Evolutionary conservation across 2,329 filamentous ascomycete genomes (phyloP), one percentile per base, ranked within the genome.

Genomic region (Thielaviopsis populi): DNA sequence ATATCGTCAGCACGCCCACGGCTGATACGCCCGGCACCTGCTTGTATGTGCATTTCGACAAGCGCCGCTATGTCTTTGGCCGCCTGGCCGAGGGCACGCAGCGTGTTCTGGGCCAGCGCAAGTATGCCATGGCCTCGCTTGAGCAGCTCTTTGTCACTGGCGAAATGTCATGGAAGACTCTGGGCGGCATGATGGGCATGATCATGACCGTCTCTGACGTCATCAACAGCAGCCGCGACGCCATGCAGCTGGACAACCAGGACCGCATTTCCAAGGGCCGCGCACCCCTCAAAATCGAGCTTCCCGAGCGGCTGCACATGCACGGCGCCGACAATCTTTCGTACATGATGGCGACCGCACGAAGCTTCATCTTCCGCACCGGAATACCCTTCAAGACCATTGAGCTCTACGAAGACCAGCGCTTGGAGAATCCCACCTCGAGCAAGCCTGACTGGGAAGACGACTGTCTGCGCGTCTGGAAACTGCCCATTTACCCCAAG

Each of bases 141-240:
- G 82, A 83, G 58, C 84, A 95, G 69, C 77, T 96, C 65, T 96
- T 99, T 72, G 73, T 99, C 65, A 88, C 89, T 0, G 94, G 94
- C 2, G 79, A 79, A 48, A 82, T 88, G 48, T 80, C 83, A 71
- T 96, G 91, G 90, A 75, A 77, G 37, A 88, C 83, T 69, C 82
- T 83, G 41, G 94, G 94, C 65, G 94, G 94, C 2, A 75, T 97
- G 67, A 76, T 96, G 67, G 94, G 94, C 62, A 82, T 91, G 77
- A 80, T 96, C 65, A 79, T 99, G 68, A 95, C 89, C 3, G 73
- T 96, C 65, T 90, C 91, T 33, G 90, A 94, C 72, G 75, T 80
- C 5, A 73, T 81, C 24, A 76, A 80, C 5, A 72, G 75, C 17
- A 78, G 78, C 42, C 75, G 74, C 63, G 77, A 79, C 66, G 72